Conservation (phyloP, 164 flowering plant species). For the Hamamelis virginiana region DNA sequence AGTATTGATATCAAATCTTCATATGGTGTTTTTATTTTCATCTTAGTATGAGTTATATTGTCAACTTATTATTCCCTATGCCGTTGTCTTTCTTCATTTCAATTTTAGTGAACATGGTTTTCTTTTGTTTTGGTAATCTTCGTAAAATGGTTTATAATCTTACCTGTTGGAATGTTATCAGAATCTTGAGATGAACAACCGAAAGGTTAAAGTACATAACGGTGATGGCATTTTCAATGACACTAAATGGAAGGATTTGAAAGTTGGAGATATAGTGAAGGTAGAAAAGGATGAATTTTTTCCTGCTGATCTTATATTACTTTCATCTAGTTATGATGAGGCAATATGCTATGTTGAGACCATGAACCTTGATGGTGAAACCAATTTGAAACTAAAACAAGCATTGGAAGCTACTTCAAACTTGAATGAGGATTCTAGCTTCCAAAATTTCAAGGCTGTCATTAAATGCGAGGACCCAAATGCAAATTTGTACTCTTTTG, state of each 20-base stretch:
- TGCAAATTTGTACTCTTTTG: constrained; percentile 70
- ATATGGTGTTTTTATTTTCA: too few relatives aligned
- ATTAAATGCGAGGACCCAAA: constrained; percentile 87
- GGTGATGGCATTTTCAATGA: constrained; percentile 53
- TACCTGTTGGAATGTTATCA: constrained; percentile 18
- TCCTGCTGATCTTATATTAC: constrained; percentile 79
- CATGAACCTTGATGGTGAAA: constrained; percentile 88
- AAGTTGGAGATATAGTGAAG: constrained; percentile 73
- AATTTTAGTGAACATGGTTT: neutral
- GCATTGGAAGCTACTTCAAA: constrained; percentile 56
- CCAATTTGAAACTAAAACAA: constrained; percentile 79
- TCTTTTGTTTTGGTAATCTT: neutral
- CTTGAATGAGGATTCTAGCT: constrained; percentile 49
- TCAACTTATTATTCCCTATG: too few relatives aligned
- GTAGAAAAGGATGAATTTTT: constrained; percentile 82
- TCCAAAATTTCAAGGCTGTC: constrained; percentile 51
- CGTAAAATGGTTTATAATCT: neutral
- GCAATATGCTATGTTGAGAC: constrained; percentile 92
- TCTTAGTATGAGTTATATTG: too few relatives aligned
- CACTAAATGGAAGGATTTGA: constrained; percentile 60
- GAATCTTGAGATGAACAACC: constrained; percentile 72
- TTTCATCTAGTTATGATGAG: constrained; percentile 78
- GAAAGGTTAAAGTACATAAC: constrained; percentile 56
- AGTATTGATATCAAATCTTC: too few relatives aligned
- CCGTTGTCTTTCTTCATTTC: neutral